A percentile compares a stretch with the other conserved stretches of the same genome.
These are phyloP conservation scores for Malus orientalis DNA, from an alignment of 306 rosid species.

Conservation along the genomic window DNA sequence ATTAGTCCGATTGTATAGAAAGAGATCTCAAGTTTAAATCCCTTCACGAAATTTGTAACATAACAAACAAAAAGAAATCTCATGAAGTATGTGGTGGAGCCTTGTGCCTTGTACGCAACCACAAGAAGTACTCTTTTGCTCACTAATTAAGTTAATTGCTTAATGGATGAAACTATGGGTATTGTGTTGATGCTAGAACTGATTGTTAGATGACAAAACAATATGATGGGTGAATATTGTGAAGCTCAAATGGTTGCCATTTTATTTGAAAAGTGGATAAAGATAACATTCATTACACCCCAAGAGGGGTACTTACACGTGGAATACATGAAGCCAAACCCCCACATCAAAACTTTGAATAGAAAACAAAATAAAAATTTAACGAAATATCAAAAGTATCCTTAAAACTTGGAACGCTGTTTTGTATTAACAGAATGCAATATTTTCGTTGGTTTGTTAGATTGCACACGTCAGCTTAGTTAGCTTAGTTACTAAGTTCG, in stretches of 20 bases:
- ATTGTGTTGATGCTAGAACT: neutral
- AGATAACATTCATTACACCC: no score
- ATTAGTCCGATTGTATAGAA: rapidly evolving
- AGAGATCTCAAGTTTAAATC: neutral
- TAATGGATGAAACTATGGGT: neutral
- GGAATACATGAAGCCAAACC: no score
- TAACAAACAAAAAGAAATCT: neutral
- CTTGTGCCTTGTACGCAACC: neutral
- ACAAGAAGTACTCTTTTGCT: neutral
- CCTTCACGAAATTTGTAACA: neutral
- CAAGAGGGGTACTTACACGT: no score
- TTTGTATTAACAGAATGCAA: no score
- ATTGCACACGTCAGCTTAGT: no score
- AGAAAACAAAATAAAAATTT: no score
- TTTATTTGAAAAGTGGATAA: neutral
- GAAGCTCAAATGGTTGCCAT: neutral
- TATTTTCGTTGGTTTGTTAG: no score
- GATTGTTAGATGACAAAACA: neutral
- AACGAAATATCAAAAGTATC: no score
- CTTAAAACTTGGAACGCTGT: no score
- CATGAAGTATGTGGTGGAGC: neutral
- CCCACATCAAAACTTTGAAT: no score
- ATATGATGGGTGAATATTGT: neutral
- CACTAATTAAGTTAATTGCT: neutral
- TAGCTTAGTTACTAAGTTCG: no score